phyloP scores from a whole-genome alignment of 164 flowering plant genomes.

The Aristolochia californica region DNA sequence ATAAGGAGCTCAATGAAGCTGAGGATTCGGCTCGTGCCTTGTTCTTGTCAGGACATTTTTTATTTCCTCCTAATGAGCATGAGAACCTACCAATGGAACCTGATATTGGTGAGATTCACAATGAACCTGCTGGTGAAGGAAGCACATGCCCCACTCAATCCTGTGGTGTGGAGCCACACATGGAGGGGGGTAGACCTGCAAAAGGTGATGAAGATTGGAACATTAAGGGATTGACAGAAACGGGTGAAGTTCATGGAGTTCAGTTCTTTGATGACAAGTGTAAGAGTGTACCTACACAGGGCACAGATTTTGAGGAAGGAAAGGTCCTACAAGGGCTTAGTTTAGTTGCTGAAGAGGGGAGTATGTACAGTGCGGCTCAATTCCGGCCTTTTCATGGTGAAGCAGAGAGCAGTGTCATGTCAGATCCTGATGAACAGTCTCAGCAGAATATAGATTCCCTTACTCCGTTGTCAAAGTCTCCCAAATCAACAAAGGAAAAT shows the following conservation, averaged over 20 bases:
- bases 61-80: slow-evolving; percentile 71
- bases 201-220: slow-evolving; percentile 34
- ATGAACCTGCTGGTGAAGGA: slow-evolving; percentile 23
- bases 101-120: slow-evolving; percentile 24
- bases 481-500: slow-evolving; percentile 20
- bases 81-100: slow-evolving; percentile 53
- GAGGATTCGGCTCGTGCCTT: slow-evolving; percentile 44
- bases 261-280: slow-evolving; percentile 36
- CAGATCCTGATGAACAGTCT: slow-evolving; percentile 4
- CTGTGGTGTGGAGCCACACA: background rate
- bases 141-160: slow-evolving; percentile 11
- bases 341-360: slow-evolving; percentile 40
- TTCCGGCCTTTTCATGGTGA: slow-evolving; percentile 16
- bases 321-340: slow-evolving; percentile 26
- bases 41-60: slow-evolving; percentile 88
- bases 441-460: slow-evolving; percentile 7
- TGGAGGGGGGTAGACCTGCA: slow-evolving; percentile 27
- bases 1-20: slow-evolving; percentile 2
- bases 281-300: slow-evolving; percentile 18
- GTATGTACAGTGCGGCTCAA: slow-evolving; percentile 25
- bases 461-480: slow-evolving; percentile 7
- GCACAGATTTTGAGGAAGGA: slow-evolving; percentile 30
- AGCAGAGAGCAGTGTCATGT: slow-evolving; percentile 20
- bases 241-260: slow-evolving; percentile 40
- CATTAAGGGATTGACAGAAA: slow-evolving; percentile 21